A percentile compares a stretch with the other conserved stretches of the same genome.
phyloP scores from a whole-genome alignment of 768 basidiomycete species.

The Tulasnella sp. region DNA sequence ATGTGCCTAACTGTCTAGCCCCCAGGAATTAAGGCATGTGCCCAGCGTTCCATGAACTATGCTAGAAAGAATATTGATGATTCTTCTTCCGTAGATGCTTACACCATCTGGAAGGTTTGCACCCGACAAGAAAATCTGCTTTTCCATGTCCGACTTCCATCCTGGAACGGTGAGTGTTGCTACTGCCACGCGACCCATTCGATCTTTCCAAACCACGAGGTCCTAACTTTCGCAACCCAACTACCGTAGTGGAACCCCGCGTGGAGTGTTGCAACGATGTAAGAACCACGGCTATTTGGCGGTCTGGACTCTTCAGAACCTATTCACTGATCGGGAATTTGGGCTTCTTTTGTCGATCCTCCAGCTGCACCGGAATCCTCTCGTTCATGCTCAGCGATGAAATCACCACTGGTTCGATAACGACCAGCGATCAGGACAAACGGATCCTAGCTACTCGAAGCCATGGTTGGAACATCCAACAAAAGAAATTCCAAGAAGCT shows the following conservation, averaged over 20 bases:
- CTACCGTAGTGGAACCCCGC: constrained; percentile 78
- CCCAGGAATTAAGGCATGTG: constrained; percentile 82
- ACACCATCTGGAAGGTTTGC: constrained; percentile 87
- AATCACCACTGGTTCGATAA: constrained; percentile 92
- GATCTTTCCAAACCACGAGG: not conserved
- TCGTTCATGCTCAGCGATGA: constrained; percentile 95
- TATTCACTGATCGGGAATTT: constrained; percentile 19
- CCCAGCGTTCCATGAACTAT: not conserved
- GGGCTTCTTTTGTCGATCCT: constrained; percentile 5
- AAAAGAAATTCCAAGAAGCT: constrained; percentile 74
- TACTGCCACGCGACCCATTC: not conserved
- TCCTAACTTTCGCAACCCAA: not conserved
- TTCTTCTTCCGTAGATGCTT: constrained; percentile 54
- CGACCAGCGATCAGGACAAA: constrained; percentile 71
- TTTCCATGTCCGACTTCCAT: constrained; percentile 96
- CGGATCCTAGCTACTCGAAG: constrained; percentile 64
- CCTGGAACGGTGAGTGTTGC: constrained; percentile 63
- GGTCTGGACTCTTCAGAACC: constrained; percentile 15
- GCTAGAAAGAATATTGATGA: not conserved
- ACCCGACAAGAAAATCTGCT: constrained; percentile 92
- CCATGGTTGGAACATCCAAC: constrained; percentile 77
- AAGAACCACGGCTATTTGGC: constrained; percentile 30
- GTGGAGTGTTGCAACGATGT: constrained; percentile 94
- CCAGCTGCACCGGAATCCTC: constrained; percentile 81
- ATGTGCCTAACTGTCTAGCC: constrained; percentile 36